phyloP scores from a whole-genome alignment of 2,329 filamentous ascomycete species.

The Epichloe sp. region DNA sequence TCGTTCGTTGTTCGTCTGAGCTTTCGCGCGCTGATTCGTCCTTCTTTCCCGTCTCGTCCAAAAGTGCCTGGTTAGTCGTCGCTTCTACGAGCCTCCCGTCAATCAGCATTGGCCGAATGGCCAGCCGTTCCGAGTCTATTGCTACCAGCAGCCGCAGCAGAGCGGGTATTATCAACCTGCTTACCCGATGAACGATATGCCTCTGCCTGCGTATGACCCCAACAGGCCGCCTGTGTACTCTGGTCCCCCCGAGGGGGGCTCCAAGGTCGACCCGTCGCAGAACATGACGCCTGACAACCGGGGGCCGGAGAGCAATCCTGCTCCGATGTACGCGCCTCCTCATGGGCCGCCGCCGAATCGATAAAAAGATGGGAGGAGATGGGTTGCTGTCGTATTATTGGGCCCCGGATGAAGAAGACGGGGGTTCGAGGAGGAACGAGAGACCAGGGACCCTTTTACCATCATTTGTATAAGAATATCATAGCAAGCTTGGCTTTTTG shows the following conservation, averaged over 20 bases:
- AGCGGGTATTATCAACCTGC: constrained; percentile 7
- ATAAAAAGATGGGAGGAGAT: background rate
- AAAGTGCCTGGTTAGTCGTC: constrained; percentile 38
- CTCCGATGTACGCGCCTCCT: constrained; percentile 27
- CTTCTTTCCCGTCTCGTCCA: background rate
- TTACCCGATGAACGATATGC: constrained; percentile 39
- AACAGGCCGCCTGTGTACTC: constrained; percentile 44
- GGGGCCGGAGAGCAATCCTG: constrained; percentile 12
- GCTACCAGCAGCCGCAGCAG: constrained; percentile 11
- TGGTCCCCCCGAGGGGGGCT: constrained; percentile 28
- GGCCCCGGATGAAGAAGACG: background rate
- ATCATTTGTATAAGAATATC: background rate
- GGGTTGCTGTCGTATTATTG: too few relatives aligned
- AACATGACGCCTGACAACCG: constrained; percentile 15
- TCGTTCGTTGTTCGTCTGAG: background rate
- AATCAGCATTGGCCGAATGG: constrained; percentile 8
- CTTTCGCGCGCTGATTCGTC: background rate
- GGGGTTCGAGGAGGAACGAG: background rate
- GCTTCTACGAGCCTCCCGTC: constrained; percentile 12
- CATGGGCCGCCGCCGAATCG: constrained; percentile 32
- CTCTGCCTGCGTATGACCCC: constrained; percentile 45
- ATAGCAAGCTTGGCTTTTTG: background rate
- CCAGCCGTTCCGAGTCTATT: constrained; percentile 14
- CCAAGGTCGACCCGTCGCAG: constrained; percentile 42
- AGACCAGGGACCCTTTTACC: background rate